phyloP scores from a whole-genome alignment of 2,329 filamentous ascomycete species.

The Ceratocystis lukuohia region DNA sequence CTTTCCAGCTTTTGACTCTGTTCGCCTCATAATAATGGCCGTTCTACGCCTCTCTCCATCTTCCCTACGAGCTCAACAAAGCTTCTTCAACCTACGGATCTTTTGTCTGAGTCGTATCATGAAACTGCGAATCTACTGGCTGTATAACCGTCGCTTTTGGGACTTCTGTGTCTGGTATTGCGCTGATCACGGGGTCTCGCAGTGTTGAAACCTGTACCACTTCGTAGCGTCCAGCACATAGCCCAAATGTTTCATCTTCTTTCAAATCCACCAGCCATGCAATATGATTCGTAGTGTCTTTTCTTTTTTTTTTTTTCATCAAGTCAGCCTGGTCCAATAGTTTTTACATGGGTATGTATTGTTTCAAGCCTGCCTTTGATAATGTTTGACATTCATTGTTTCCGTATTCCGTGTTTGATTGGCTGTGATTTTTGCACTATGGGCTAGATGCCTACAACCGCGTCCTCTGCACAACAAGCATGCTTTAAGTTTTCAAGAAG shows the following conservation, averaged over 20 bases:
- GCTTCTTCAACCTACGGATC: neutral
- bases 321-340: neutral
- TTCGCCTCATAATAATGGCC: neutral
- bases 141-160: neutral
- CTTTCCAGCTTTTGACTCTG: neutral
- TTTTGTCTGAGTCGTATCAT: neutral
- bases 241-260: neutral
- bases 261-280: neutral
- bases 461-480: no score
- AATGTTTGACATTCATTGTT: neutral
- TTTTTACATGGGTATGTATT: neutral
- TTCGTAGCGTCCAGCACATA: neutral
- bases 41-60: neutral
- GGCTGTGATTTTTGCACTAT: neutral
- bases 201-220: constrained; percentile 4
- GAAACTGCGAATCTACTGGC: neutral
- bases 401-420: neutral
- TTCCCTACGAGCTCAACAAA: neutral
- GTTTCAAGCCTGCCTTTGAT: neutral
- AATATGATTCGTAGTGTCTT: neutral
- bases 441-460: no score
- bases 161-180: neutral
- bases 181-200: neutral
- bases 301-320: neutral
- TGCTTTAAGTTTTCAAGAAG: no score